Conservation (phyloP, 2,329 filamentous ascomycete species). For the Pseudogymnoascus sp. region DNA sequence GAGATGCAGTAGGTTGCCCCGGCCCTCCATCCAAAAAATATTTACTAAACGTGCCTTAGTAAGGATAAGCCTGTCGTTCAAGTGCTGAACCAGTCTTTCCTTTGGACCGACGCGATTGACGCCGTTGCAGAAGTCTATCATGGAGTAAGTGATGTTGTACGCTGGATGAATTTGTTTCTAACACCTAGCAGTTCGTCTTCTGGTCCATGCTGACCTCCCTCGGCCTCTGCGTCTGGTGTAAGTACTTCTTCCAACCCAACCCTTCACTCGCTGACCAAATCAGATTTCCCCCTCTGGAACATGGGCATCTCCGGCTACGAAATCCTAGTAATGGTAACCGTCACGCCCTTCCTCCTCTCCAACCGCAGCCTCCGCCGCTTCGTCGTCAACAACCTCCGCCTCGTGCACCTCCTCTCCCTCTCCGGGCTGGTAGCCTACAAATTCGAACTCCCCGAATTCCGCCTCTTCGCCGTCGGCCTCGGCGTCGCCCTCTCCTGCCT, state of each 20-base stretch:
- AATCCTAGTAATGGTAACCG: conserved; percentile 73
- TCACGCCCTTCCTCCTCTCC: conserved; percentile 72
- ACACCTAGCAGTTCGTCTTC: conserved; percentile 65
- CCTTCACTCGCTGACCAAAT: conserved; percentile 13
- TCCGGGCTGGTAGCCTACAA: conserved; percentile 73
- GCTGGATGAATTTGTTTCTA: not conserved
- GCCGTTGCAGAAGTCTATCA: conserved; percentile 84
- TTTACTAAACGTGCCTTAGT: conserved; percentile 38
- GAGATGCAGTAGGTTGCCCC: conserved; percentile 64
- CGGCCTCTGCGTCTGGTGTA: conserved; percentile 87
- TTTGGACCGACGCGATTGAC: conserved; percentile 67
- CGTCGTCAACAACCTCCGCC: conserved; percentile 58
- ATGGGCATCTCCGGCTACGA: conserved; percentile 99
- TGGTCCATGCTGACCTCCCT: conserved; percentile 92
- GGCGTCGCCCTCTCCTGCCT: conserved; percentile 73
- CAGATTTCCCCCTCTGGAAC: conserved; percentile 93
- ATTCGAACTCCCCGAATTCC: conserved; percentile 60
- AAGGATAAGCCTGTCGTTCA: conserved; percentile 67
- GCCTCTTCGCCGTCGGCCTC: conserved; percentile 74
- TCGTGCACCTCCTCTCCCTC: conserved; percentile 69
- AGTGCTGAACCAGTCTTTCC: conserved; percentile 64
- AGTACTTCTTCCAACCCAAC: conserved; percentile 32
- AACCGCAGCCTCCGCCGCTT: conserved; percentile 61
- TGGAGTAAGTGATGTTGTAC: conserved; percentile 50
- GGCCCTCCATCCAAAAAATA: conserved; percentile 19